phyloP scores from a whole-genome alignment of 345 rosid species.

The Citrus cavaleriei region DNA sequence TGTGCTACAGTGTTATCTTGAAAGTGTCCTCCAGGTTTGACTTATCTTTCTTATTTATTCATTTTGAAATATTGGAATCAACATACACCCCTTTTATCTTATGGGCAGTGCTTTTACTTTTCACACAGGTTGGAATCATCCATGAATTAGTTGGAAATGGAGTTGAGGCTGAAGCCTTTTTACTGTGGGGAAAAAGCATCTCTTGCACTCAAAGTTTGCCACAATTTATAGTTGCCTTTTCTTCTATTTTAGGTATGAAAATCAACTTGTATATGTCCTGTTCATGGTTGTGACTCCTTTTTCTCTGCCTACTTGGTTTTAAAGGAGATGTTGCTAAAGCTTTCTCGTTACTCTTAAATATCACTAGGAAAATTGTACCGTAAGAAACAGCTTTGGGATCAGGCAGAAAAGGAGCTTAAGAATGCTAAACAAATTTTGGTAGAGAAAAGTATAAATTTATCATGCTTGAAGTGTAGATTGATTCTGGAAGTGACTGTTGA shows the following conservation, averaged over 20 bases:
- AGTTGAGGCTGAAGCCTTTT: conserved; percentile 59
- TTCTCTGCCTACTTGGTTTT: conserved; percentile 9
- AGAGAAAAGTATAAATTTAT: conserved; percentile 24
- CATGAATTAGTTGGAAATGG: conserved; percentile 84
- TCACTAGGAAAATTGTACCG: conserved; percentile 63
- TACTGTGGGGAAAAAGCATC: conserved; percentile 82
- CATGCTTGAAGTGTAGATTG: conserved; percentile 67
- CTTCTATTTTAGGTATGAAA: conserved; percentile 65
- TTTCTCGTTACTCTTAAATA: conserved; percentile 11
- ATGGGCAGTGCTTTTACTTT: conserved; percentile 4
- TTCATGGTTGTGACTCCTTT: background rate
- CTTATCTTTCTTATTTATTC: conserved; percentile 15
- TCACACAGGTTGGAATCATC: conserved; percentile 61
- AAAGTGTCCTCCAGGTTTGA: conserved; percentile 87
- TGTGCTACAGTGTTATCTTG: conserved; percentile 79
- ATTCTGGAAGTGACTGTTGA: conserved; percentile 57
- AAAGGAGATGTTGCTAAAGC: conserved; percentile 8
- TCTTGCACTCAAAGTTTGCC: conserved; percentile 53
- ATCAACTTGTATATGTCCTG: background rate
- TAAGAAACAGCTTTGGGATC: conserved; percentile 54
- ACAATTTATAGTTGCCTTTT: conserved; percentile 64
- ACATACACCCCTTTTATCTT: background rate
- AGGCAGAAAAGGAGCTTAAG: conserved; percentile 66
- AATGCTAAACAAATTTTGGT: conserved; percentile 51
- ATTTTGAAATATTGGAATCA: background rate